Percentiles rank a stretch among this genome's conserved stretches.
Conservation (phyloP, 495 filamentous ascomycete species). For the Podospora pseudoanserina region DNA sequence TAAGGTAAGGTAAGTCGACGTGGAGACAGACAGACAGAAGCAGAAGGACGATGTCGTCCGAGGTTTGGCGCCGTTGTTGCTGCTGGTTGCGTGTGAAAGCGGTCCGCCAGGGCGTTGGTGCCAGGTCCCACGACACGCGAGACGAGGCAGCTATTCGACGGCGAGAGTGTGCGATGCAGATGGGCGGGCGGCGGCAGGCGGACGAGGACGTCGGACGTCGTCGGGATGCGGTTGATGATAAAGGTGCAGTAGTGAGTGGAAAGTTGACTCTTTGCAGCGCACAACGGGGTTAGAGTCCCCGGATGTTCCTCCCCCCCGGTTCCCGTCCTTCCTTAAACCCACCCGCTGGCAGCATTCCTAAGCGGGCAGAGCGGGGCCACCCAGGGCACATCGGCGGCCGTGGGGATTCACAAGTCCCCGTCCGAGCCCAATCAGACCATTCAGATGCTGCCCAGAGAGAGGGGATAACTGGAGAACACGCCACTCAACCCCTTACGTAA, state of each 20-base stretch:
- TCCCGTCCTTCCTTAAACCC: background rate
- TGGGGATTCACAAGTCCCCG: background rate
- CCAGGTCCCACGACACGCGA: conserved; percentile 10
- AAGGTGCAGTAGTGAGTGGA: background rate
- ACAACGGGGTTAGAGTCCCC: background rate
- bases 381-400: background rate
- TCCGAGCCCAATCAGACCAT: background rate
- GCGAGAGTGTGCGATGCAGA: conserved; percentile 25
- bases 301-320: background rate
- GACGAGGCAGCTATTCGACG: conserved; percentile 17
- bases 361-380: background rate
- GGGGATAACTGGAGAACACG: background rate
- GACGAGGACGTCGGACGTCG: background rate
- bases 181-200: conserved; percentile 24
- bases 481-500: background rate
- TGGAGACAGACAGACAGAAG: background rate
- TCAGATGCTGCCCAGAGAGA: background rate
- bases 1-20: background rate
- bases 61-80: background rate
- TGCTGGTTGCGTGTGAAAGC: background rate
- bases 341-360: background rate
- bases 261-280: background rate
- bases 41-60: background rate
- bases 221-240: background rate
- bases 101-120: conserved; percentile 5